Evolutionary conservation across 768 basidiomycete species (phyloP).

Genomic region (Podaxis mareebaensis): DNA sequence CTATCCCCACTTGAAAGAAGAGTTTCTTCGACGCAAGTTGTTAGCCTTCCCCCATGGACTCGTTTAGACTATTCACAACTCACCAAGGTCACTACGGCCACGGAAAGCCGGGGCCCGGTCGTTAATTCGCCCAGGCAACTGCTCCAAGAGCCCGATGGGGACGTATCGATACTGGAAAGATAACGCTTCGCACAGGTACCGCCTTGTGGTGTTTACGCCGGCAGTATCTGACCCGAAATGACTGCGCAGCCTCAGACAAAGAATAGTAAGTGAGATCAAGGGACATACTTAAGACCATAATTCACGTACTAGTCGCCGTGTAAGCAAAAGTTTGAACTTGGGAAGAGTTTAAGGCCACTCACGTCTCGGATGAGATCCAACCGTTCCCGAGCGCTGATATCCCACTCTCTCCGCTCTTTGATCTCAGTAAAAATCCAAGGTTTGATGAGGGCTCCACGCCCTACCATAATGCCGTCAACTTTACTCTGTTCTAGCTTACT

Average conservation of each 20-base stretch:
- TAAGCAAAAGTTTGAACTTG: not conserved
- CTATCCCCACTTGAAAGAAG: constrained; percentile 78
- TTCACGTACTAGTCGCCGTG: constrained; percentile 68
- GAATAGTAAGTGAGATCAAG: constrained; percentile 21
- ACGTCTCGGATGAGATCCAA: constrained; percentile 80
- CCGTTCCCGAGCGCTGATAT: constrained; percentile 83
- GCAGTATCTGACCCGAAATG: constrained; percentile 87
- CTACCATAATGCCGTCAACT: constrained; percentile 96
- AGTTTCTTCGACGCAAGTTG: constrained; percentile 57
- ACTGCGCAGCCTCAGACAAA: constrained; percentile 32
- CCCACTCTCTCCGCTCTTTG: constrained; percentile 91
- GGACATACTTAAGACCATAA: constrained; percentile 71
- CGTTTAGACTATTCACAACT: constrained; percentile 24
- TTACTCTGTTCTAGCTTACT: constrained; percentile 72
- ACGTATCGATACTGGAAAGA: constrained; percentile 97
- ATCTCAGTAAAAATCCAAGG: constrained; percentile 97
- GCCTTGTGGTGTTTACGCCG: constrained; percentile 87
- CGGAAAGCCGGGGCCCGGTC: constrained; percentile 87
- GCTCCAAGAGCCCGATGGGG: constrained; percentile 90
- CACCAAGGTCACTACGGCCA: constrained; percentile 87
- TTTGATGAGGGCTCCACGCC: constrained; percentile 93
- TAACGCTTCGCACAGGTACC: constrained; percentile 93
- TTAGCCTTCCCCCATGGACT: not conserved
- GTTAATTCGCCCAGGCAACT: constrained; percentile 78
- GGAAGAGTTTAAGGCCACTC: constrained; percentile 20